These are phyloP conservation scores for Dactylellina sp. DNA, from an alignment of 2,329 filamentous ascomycete species.

Conservation along the genomic window DNA sequence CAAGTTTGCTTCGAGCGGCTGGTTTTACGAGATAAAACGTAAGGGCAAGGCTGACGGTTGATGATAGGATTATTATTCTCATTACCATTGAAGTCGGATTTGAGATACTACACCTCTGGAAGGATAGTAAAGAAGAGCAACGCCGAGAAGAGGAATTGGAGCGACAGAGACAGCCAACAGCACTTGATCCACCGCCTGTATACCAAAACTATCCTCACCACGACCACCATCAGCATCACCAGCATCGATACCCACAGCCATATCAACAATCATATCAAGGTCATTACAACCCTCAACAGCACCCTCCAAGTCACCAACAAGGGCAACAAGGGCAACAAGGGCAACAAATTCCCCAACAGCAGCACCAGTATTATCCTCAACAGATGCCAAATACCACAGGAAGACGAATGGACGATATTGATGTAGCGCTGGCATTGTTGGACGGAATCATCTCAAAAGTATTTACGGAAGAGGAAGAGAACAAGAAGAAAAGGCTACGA, in stretches of 20 bases:
- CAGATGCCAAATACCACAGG: background rate
- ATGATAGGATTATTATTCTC: slow-evolving; percentile 81
- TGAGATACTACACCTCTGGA: slow-evolving; percentile 79
- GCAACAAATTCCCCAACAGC: background rate
- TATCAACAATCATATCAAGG: background rate
- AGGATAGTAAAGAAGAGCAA: slow-evolving; percentile 69
- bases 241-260: slow-evolving; percentile 23
- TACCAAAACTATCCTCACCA: slow-evolving; percentile 20
- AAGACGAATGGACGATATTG: slow-evolving; percentile 37
- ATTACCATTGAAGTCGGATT: slow-evolving; percentile 94
- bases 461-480: slow-evolving; percentile 24
- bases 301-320: background rate
- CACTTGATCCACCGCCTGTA: background rate
- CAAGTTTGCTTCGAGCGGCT: too few species aligned
- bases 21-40: too few species aligned
- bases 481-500: slow-evolving; percentile 8
- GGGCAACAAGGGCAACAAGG: background rate
- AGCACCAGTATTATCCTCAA: slow-evolving; percentile 11
- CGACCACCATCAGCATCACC: slow-evolving; percentile 44
- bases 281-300: background rate
- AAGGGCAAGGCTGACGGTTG: background rate
- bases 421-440: slow-evolving; percentile 25
- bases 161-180: slow-evolving; percentile 39
- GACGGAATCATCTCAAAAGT: slow-evolving; percentile 39
- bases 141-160: slow-evolving; percentile 64